Evolutionary conservation across 345 rosid genomes (phyloP).

Genomic region (Eucalyptus sp.): DNA sequence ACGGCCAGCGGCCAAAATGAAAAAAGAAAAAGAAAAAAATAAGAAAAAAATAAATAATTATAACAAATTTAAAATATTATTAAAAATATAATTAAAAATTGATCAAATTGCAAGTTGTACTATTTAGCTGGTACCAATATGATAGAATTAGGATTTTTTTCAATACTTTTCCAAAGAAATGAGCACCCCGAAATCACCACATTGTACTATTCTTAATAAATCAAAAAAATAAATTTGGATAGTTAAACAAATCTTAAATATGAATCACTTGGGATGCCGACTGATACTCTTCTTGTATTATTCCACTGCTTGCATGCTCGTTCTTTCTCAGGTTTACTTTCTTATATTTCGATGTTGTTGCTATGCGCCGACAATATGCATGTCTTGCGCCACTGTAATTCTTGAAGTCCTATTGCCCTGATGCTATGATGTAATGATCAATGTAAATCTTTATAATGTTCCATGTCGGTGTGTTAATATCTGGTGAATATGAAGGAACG

Average conservation of each 20-base stretch:
- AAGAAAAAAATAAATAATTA: rapidly evolving
- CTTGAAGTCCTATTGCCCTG: background rate
- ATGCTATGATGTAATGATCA: background rate
- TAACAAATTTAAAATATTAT: no score
- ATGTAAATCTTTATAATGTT: background rate
- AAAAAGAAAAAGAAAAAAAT: rapidly evolving
- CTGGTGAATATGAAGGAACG: background rate
- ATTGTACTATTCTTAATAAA: background rate
- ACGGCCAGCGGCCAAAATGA: background rate
- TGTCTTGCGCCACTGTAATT: background rate
- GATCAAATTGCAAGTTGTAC: no score
- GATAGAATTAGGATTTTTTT: background rate
- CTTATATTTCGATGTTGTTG: background rate
- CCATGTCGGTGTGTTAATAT: background rate
- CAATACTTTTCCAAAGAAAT: no score
- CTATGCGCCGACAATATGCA: background rate
- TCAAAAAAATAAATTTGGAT: background rate
- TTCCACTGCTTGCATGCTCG: background rate
- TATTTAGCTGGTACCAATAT: background rate
- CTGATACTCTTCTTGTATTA: background rate
- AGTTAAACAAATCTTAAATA: rapidly evolving
- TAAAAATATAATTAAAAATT: no score
- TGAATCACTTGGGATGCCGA: background rate
- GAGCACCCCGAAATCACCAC: background rate
- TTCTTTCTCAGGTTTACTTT: background rate